Percentiles rank a stretch among this genome's conserved stretches.
These are phyloP conservation scores for Raddia guianensis DNA, from an alignment of 176 grass and related monocot species.

Conservation along the genomic window DNA sequence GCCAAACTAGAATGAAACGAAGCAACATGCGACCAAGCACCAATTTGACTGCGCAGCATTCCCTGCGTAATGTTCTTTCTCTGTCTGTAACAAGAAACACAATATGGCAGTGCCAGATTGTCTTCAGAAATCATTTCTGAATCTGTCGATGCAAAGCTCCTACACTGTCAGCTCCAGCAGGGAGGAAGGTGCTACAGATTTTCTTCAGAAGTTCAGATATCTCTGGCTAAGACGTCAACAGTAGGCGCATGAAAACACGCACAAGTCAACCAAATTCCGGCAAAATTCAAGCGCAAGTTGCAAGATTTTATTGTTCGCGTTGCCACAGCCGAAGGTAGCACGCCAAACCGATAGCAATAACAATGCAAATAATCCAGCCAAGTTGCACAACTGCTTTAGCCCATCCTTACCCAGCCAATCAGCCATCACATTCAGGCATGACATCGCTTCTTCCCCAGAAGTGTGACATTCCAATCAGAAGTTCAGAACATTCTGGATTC, in stretches of 20 bases:
- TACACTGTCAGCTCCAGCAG: conserved; percentile 15
- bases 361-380: conserved; percentile 10
- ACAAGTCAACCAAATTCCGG: conserved; percentile 3
- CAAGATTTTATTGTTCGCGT: not conserved
- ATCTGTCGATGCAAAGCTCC: not conserved
- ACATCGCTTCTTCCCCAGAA: not conserved
- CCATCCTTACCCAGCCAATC: not conserved
- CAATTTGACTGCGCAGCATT: not conserved
- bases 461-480: conserved; percentile 14
- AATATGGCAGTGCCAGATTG: not conserved
- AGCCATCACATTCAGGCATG: conserved; percentile 2
- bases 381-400: conserved; percentile 29
- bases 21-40: not conserved
- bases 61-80: not conserved
- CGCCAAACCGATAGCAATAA: not conserved
- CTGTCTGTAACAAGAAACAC: not conserved
- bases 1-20: not conserved
- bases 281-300: conserved; percentile 23
- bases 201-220: not conserved
- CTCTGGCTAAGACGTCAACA: conserved; percentile 9
- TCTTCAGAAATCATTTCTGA: not conserved
- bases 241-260: not conserved
- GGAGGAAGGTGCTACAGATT: not conserved
- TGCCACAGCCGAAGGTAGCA: conserved; percentile 12
- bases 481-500: conserved; percentile 8